These are phyloP conservation scores for Brassica nigra DNA, from an alignment of 345 rosid genomes.

Conservation along the genomic window DNA sequence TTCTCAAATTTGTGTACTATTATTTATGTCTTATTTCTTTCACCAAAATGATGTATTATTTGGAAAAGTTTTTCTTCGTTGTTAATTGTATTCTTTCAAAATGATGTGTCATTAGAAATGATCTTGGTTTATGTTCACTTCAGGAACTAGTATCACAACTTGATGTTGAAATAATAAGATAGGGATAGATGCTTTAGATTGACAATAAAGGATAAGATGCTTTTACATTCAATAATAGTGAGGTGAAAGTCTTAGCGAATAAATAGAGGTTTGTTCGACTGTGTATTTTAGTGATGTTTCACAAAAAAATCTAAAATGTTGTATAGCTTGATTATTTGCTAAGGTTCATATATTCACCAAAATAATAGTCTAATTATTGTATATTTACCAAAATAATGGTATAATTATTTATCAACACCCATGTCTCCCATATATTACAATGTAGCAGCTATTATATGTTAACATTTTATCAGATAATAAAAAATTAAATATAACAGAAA, in stretches of 20 bases:
- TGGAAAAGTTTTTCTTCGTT: too few species aligned
- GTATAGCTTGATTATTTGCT: background rate
- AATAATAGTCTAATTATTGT: background rate
- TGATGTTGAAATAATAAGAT: background rate
- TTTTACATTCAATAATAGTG: slow-evolving; percentile 5
- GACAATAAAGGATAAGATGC: background rate
- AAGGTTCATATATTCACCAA: background rate
- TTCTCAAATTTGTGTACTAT: too few species aligned
- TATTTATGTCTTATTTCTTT: too few species aligned
- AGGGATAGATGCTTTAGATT: background rate
- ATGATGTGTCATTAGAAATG: background rate
- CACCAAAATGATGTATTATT: too few species aligned
- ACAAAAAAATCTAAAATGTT: background rate
- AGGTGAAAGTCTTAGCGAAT: background rate
- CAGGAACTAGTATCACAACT: background rate
- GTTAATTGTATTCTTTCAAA: too few species aligned
- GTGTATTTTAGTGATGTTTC: background rate
- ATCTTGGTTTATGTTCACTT: background rate
- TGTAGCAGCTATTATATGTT: background rate
- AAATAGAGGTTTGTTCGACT: background rate
- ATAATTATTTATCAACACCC: background rate
- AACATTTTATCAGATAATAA: background rate
- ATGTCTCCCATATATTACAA: background rate
- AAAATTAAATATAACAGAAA: background rate
- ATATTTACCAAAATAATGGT: background rate